A percentile compares a stretch with the other conserved stretches of the same genome.
phyloP scores from a whole-genome alignment of 164 flowering plant genomes.

The Liquidambar formosana region DNA sequence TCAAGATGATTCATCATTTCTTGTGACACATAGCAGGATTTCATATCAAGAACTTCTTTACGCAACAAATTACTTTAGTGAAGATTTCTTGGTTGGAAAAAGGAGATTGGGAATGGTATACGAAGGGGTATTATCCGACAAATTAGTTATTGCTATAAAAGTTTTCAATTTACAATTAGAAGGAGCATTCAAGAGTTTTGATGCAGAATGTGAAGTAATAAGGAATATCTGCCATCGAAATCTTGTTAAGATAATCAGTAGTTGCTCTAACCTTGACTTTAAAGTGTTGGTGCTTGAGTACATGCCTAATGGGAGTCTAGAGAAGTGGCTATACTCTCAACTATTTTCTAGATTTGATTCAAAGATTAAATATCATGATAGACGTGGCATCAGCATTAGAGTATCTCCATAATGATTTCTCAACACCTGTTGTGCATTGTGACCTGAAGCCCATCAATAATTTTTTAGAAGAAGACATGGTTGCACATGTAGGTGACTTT shows the following conservation, averaged over 20 bases:
- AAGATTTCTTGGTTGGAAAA: not conserved
- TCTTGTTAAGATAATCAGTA: conserved; percentile 3
- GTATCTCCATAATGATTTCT: too few species aligned
- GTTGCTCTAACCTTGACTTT: conserved; percentile 2
- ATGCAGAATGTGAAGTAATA: conserved; percentile 4
- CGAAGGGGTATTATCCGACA: not conserved
- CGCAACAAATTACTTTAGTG: too few species aligned
- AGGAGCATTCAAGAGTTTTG: conserved; percentile 5
- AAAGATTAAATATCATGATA: too few species aligned
- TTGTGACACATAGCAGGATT: too few species aligned
- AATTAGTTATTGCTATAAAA: not conserved
- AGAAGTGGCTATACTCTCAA: conserved; percentile 6
- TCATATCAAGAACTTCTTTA: too few species aligned
- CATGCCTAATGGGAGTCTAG: conserved; percentile 5
- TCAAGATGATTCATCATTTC: too few species aligned
- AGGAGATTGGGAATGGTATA: not conserved
- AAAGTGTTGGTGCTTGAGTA: not conserved
- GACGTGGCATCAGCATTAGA: conserved; percentile 16
- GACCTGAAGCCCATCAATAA: not conserved
- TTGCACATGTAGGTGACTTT: conserved; percentile 4
- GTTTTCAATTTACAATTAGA: conserved; percentile 4
- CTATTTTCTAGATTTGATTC: not conserved
- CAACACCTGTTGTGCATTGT: conserved; percentile 1
- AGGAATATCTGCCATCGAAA: not conserved
- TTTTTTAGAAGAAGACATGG: conserved; percentile 5